Evolutionary conservation across 768 basidiomycete species (phyloP).

Genomic region (Terana coerulea): DNA sequence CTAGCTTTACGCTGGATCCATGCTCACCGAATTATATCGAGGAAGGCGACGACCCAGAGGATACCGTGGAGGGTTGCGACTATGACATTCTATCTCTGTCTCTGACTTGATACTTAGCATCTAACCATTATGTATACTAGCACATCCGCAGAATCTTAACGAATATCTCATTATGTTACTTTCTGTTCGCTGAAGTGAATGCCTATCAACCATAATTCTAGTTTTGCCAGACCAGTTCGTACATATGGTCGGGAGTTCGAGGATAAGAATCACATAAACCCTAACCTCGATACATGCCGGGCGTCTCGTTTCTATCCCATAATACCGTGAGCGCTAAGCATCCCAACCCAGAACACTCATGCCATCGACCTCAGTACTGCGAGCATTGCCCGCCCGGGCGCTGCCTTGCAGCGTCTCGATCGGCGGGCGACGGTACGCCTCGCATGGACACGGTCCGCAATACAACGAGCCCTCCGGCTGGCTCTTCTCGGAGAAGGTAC

Average conservation of each 20-base stretch:
- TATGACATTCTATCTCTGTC: slow-evolving; percentile 35
- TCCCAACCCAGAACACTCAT: slow-evolving; percentile 26
- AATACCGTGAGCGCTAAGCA: neutral
- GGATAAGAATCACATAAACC: neutral
- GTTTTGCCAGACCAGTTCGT: slow-evolving; percentile 8
- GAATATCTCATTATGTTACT: neutral
- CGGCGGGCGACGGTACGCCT: slow-evolving; percentile 41
- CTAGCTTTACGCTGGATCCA: slow-evolving; percentile 52
- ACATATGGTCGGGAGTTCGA: neutral
- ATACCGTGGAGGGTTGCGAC: slow-evolving; percentile 24
- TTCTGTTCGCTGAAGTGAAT: neutral
- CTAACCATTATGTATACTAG: neutral
- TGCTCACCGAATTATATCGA: slow-evolving; percentile 44
- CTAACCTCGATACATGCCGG: neutral
- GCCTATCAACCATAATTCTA: neutral
- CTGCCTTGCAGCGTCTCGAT: slow-evolving; percentile 20
- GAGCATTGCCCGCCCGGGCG: slow-evolving; percentile 35
- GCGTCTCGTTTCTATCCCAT: neutral
- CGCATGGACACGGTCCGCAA: slow-evolving; percentile 74
- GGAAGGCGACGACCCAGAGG: slow-evolving; percentile 28
- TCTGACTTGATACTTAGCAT: neutral
- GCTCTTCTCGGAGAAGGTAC: slow-evolving; percentile 87
- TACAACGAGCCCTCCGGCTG: slow-evolving; percentile 89
- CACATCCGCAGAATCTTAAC: neutral
- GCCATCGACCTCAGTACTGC: slow-evolving; percentile 47